These are phyloP conservation scores for Fistulinella prunicolor DNA, from an alignment of 768 basidiomycete genomes.

Conservation along the genomic window DNA sequence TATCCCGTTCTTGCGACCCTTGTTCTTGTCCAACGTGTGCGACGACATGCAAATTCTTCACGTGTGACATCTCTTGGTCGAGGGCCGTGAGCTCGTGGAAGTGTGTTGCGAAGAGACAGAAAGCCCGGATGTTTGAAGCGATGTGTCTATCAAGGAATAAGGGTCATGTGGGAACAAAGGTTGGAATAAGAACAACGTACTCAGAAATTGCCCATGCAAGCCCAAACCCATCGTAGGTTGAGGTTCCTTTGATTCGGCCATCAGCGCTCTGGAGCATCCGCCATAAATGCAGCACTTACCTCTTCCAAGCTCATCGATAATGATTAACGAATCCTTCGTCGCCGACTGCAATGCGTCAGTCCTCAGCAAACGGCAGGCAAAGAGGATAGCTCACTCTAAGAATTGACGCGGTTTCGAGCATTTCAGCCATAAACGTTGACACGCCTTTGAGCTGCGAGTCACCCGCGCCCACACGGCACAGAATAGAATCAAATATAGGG, in stretches of 20 bases:
- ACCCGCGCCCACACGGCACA: constrained; percentile 95
- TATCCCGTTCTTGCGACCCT: constrained; percentile 59
- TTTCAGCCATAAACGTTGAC: constrained; percentile 99
- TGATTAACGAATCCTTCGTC: constrained; percentile 87
- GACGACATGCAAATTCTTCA: constrained; percentile 94
- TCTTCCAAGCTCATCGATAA: constrained; percentile 95
- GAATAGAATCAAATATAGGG: constrained; percentile 93
- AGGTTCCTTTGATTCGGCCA: constrained; percentile 58
- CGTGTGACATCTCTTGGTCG: constrained; percentile 79
- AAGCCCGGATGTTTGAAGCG: constrained; percentile 86
- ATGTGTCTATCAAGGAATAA: constrained; percentile 66
- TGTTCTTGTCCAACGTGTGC: constrained; percentile 74
- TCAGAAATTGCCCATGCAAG: constrained; percentile 99
- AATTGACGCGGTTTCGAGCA: constrained; percentile 97
- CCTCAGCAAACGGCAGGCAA: not conserved
- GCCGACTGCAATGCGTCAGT: constrained; percentile 59
- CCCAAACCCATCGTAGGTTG: constrained; percentile 96
- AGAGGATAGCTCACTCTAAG: constrained; percentile 57
- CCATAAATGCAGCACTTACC: constrained; percentile 39
- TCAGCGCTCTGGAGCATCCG: constrained; percentile 1
- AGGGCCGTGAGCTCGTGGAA: constrained; percentile 96
- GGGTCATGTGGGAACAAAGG: not conserved
- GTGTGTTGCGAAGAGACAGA: constrained; percentile 96
- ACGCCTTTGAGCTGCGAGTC: constrained; percentile 98
- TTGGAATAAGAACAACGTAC: constrained; percentile 41